A percentile compares a stretch with the other conserved stretches of the same genome.
phyloP scores from a whole-genome alignment of 345 rosid species.

The Cardamine chenopodiifolia region DNA sequence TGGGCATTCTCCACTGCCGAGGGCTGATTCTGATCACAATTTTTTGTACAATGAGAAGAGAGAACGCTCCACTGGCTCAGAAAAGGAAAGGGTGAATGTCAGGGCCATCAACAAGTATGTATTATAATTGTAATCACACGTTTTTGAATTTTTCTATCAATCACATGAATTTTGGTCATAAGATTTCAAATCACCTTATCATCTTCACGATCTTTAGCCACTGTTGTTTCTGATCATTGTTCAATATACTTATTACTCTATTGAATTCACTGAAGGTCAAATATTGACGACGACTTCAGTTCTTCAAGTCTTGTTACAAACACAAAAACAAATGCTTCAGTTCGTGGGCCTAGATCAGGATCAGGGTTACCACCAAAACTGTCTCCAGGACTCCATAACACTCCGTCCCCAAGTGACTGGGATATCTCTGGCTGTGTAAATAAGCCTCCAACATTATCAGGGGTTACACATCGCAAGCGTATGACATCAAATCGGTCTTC shows the following conservation, averaged over 20 bases:
- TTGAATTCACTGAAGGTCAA: conserved; percentile 54
- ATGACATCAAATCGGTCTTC: conserved; percentile 65
- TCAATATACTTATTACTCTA: conserved; percentile 23
- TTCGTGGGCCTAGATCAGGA: conserved; percentile 78
- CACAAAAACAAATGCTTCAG: conserved; percentile 61
- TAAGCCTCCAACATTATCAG: conserved; percentile 69
- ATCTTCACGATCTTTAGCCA: conserved; percentile 11
- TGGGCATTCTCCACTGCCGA: conserved; percentile 58
- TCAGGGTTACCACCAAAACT: conserved; percentile 65
- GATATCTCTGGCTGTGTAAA: conserved; percentile 78
- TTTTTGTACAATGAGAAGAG: conserved; percentile 68
- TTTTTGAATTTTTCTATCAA: conserved; percentile 6
- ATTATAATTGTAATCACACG: conserved; percentile 2
- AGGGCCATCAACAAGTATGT: conserved; percentile 80
- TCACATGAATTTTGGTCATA: conserved; percentile 7
- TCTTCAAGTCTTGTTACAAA: conserved; percentile 72
- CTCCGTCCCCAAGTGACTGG: conserved; percentile 73
- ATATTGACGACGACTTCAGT: conserved; percentile 65
- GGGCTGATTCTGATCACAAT: conserved; percentile 56
- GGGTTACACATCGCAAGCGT: conserved; percentile 75
- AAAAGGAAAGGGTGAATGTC: conserved; percentile 77
- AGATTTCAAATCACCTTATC: conserved; percentile 25
- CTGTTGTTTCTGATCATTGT: conserved; percentile 29
- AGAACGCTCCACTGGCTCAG: conserved; percentile 70
- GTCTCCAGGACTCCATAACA: conserved; percentile 65